Conservation (phyloP, 768 basidiomycete genomes). For the Mycena sanguinolenta region DNA sequence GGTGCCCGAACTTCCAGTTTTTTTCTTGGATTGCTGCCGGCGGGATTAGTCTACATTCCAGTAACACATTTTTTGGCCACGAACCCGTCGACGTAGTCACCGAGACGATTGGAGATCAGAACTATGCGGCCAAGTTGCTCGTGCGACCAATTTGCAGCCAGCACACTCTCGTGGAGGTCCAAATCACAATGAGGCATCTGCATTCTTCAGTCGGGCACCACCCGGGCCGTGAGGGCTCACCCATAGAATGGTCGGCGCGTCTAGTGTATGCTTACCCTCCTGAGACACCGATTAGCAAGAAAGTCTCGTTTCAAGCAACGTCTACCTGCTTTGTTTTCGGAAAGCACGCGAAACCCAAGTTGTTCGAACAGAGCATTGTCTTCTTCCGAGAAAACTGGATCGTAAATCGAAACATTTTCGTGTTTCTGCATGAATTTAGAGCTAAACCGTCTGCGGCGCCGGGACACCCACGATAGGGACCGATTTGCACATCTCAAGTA, state of each 20-base stretch:
- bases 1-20: slow-evolving; percentile 66
- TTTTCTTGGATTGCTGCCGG: slow-evolving; percentile 64
- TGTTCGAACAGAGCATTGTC: slow-evolving; percentile 67
- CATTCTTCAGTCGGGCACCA: slow-evolving; percentile 9
- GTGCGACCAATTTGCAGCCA: slow-evolving; percentile 62
- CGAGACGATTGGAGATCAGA: slow-evolving; percentile 75
- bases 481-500: slow-evolving; percentile 65
- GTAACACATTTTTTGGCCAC: slow-evolving; percentile 3
- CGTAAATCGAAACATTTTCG: slow-evolving; percentile 67
- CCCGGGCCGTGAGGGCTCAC: neutral
- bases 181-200: slow-evolving; percentile 85
- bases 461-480: slow-evolving; percentile 71
- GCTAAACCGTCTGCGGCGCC: slow-evolving; percentile 5
- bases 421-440: slow-evolving; percentile 56
- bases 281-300: slow-evolving; percentile 30
- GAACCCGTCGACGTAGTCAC: slow-evolving; percentile 78
- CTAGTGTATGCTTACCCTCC: slow-evolving; percentile 48
- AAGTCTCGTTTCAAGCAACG: neutral
- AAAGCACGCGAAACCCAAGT: slow-evolving; percentile 52
- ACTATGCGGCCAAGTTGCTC: slow-evolving; percentile 61
- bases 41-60: neutral
- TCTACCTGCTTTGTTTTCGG: slow-evolving; percentile 65
- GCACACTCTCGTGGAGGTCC: slow-evolving; percentile 74
- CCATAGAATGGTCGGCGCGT: slow-evolving; percentile 71
- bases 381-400: slow-evolving; percentile 80